phyloP scores from a whole-genome alignment of 208 protist species.

The Trichomonas gallinae region DNA sequence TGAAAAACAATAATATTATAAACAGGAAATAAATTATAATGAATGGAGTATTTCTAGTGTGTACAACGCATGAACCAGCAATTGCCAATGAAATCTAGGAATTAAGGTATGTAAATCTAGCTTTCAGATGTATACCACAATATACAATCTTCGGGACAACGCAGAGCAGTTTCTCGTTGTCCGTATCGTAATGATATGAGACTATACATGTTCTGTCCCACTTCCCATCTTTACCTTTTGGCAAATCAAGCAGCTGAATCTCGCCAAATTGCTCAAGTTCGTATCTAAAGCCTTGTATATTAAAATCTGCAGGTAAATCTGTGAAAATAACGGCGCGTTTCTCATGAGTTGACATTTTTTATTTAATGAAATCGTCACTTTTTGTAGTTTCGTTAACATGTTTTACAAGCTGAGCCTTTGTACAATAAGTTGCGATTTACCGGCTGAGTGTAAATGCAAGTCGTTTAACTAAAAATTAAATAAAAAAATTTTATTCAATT shows the following conservation, averaged over 20 bases:
- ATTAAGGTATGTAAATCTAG: background rate
- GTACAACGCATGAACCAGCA: no score
- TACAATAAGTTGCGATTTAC: no score
- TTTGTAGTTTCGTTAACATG: no score
- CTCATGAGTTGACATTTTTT: background rate
- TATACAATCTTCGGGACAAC: background rate
- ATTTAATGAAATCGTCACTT: no score
- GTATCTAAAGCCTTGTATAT: background rate
- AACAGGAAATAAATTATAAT: no score
- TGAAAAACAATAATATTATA: no score
- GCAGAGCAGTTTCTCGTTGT: background rate
- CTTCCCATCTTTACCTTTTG: background rate
- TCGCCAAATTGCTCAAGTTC: background rate
- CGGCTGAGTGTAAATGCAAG: no score
- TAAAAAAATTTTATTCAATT: background rate
- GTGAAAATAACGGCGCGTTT: background rate
- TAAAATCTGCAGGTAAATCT: background rate
- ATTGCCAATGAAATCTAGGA: background rate
- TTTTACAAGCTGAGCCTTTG: no score
- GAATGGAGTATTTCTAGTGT: no score
- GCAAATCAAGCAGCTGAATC: background rate
- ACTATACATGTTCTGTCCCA: background rate
- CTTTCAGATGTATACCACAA: background rate
- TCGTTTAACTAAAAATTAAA: no score
- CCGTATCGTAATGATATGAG: background rate